Conservation (phyloP, 2,329 filamentous ascomycete genomes). For the Pseudocercospora fijiensis region DNA sequence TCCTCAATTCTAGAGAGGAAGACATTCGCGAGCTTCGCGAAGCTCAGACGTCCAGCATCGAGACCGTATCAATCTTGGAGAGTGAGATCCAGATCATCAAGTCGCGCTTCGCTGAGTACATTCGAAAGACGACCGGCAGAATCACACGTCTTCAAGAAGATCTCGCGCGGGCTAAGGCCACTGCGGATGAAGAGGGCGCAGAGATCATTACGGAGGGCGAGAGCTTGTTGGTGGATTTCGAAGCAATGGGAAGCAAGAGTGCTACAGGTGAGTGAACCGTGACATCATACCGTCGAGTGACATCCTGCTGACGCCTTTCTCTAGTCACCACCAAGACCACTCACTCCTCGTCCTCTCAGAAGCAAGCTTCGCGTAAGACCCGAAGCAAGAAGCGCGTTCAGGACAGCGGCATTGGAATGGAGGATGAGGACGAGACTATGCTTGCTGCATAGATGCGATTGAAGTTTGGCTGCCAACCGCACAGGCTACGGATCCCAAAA, state of each 20-base stretch:
- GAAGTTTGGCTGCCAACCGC: background rate
- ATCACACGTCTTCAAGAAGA: slow-evolving; percentile 39
- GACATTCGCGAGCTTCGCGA: slow-evolving; percentile 40
- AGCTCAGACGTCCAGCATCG: slow-evolving; percentile 27
- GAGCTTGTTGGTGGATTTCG: slow-evolving; percentile 28
- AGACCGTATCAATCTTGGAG: slow-evolving; percentile 30
- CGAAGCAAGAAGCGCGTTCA: slow-evolving; percentile 28
- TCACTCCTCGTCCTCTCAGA: background rate
- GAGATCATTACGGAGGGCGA: slow-evolving; percentile 27
- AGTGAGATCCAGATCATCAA: slow-evolving; percentile 33
- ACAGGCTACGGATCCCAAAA: background rate
- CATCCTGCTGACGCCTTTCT: background rate
- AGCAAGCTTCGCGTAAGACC: background rate
- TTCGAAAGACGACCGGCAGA: slow-evolving; percentile 36
- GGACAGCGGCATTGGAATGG: slow-evolving; percentile 33
- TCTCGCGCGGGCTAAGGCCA: slow-evolving; percentile 26
- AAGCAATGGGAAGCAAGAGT: slow-evolving; percentile 29
- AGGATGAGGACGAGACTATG: slow-evolving; percentile 19
- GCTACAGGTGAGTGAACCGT: slow-evolving; percentile 15
- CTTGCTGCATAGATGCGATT: slow-evolving; percentile 10
- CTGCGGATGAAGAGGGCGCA: slow-evolving; percentile 28
- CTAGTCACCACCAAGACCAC: slow-evolving; percentile 14
- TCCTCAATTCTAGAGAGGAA: slow-evolving; percentile 41
- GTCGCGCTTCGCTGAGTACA: slow-evolving; percentile 37
- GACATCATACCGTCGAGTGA: background rate